Percentiles rank a stretch among this genome's conserved stretches.
Conservation (phyloP, 768 basidiomycete species). For the Pleurotus ostreatus region DNA sequence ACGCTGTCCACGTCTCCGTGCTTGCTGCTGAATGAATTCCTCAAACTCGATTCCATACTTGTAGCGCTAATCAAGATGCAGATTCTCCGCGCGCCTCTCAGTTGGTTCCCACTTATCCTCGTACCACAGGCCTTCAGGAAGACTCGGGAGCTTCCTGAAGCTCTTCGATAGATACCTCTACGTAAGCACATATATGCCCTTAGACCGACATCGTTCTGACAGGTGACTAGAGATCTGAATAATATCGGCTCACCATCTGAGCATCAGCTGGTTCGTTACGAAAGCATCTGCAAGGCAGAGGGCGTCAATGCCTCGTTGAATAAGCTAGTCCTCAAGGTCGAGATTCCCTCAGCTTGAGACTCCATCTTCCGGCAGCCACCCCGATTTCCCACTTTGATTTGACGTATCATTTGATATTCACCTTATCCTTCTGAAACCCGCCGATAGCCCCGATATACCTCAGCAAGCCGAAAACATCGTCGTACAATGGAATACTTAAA, state of each 20-base stretch:
- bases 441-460: slow-evolving; percentile 96
- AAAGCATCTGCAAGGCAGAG: slow-evolving; percentile 60
- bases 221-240: slow-evolving; percentile 69
- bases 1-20: too few species aligned
- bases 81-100: background rate
- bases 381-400: slow-evolving; percentile 89
- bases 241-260: slow-evolving; percentile 81
- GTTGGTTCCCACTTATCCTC: background rate
- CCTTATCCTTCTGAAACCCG: slow-evolving; percentile 96
- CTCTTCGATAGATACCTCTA: slow-evolving; percentile 93
- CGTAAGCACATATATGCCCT: slow-evolving; percentile 38
- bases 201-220: background rate
- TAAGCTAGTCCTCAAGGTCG: slow-evolving; percentile 95
- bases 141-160: slow-evolving; percentile 63
- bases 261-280: slow-evolving; percentile 84
- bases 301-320: slow-evolving; percentile 56
- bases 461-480: slow-evolving; percentile 76
- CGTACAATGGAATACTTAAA: slow-evolving; percentile 92
- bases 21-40: too few species aligned
- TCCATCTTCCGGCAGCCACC: too few species aligned
- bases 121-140: background rate
- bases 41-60: background rate
- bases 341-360: slow-evolving; percentile 21
- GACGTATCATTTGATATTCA: slow-evolving; percentile 79
- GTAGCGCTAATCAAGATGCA: background rate